A percentile compares a stretch with the other conserved stretches of the same genome.
phyloP scores from a whole-genome alignment of 2,329 filamentous ascomycete genomes.

The Sclerotinia subarctica region DNA sequence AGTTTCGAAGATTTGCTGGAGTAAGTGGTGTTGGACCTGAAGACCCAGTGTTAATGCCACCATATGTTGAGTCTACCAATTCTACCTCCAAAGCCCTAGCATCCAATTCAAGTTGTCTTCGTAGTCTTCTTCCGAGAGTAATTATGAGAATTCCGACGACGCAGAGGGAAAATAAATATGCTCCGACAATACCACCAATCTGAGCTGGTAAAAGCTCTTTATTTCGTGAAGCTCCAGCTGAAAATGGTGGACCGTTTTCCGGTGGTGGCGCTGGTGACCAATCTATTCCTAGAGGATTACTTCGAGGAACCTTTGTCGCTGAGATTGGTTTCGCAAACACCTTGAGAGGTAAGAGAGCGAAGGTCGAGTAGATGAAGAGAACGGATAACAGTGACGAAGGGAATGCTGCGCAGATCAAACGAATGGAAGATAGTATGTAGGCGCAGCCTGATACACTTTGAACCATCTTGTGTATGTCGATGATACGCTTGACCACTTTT shows the following conservation, averaged over 20 bases:
- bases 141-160: conserved; percentile 67
- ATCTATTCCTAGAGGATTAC: conserved; percentile 42
- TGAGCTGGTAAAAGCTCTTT: conserved; percentile 70
- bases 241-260: conserved; percentile 58
- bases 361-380: neutral
- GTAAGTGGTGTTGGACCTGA: conserved; percentile 31
- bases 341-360: neutral
- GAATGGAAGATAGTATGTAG: neutral
- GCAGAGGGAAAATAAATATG: conserved; percentile 75
- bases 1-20: conserved; percentile 41
- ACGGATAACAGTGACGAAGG: neutral
- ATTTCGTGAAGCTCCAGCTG: conserved; percentile 57
- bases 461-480: conserved; percentile 18
- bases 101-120: conserved; percentile 34
- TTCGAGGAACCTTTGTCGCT: neutral
- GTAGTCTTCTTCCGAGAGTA: conserved; percentile 55
- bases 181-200: conserved; percentile 77
- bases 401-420: neutral
- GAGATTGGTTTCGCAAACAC: conserved; percentile 1
- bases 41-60: conserved; percentile 9
- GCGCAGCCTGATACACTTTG: conserved; percentile 4
- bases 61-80: conserved; percentile 36
- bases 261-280: conserved; percentile 56
- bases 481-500: conserved; percentile 13
- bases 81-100: conserved; percentile 35